Percentiles rank a stretch among this genome's conserved stretches.
Conservation (phyloP, 768 basidiomycete genomes). For the Boletus reticulatus region DNA sequence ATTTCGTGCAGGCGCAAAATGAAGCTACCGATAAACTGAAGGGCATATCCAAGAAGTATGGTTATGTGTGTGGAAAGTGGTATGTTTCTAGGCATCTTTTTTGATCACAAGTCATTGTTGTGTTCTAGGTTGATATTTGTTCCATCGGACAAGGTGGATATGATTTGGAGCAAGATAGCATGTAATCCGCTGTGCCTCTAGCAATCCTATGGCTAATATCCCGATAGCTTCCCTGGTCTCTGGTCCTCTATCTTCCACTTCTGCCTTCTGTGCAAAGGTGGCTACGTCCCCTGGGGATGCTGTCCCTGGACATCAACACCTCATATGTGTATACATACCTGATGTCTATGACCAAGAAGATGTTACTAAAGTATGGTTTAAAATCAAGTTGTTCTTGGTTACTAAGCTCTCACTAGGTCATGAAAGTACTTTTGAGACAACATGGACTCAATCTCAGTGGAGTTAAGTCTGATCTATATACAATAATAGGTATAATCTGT, state of each 20-base stretch:
- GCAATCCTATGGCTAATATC: neutral
- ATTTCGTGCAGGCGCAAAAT: conserved; percentile 48
- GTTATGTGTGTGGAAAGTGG: conserved; percentile 69
- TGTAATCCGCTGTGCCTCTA: conserved; percentile 37
- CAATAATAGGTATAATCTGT: conserved; percentile 47
- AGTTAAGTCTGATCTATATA: conserved; percentile 73
- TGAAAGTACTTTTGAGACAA: conserved; percentile 62
- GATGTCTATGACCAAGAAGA: conserved; percentile 64
- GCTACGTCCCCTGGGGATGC: conserved; percentile 56
- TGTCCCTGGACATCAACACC: conserved; percentile 51
- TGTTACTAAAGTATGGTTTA: conserved; percentile 47
- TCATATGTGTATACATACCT: conserved; percentile 71
- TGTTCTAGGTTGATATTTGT: conserved; percentile 65
- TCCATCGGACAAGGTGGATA: conserved; percentile 57
- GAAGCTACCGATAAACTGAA: conserved; percentile 58
- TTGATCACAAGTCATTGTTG: neutral
- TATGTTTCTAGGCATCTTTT: conserved; percentile 18
- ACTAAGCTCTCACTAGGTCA: conserved; percentile 41
- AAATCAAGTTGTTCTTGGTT: neutral
- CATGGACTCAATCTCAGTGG: conserved; percentile 66
- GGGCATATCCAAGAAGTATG: conserved; percentile 54
- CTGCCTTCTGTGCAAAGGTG: conserved; percentile 60
- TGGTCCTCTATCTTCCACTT: conserved; percentile 59
- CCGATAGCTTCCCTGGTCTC: conserved; percentile 57
- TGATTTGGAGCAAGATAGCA: conserved; percentile 60